A percentile compares a stretch with the other conserved stretches of the same genome.
These are phyloP conservation scores for Microdochium trichocladiopsis DNA, from an alignment of 2,329 filamentous ascomycete species.

Conservation along the genomic window DNA sequence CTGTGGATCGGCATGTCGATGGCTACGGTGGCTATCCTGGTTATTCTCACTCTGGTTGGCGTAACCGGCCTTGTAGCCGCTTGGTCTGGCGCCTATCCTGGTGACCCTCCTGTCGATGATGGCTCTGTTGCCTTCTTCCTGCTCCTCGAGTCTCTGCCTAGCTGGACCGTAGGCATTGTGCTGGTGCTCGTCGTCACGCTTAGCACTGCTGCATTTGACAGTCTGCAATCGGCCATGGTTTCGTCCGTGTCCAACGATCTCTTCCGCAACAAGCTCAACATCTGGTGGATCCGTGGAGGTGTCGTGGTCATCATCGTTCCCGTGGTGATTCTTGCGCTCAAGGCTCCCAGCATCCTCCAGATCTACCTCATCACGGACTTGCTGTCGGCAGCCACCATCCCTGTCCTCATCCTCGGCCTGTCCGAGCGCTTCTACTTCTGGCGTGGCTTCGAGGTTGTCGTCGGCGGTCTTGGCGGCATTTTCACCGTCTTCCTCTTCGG, in stretches of 20 bases:
- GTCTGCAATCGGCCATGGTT: slow-evolving; percentile 75
- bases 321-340: slow-evolving; percentile 65
- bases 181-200: slow-evolving; percentile 75
- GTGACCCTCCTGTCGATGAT: slow-evolving; percentile 48
- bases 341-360: slow-evolving; percentile 67
- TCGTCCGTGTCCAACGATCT: slow-evolving; percentile 79
- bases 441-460: slow-evolving; percentile 74
- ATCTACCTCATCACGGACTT: slow-evolving; percentile 81
- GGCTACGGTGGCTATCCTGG: slow-evolving; percentile 56
- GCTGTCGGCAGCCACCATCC: slow-evolving; percentile 69
- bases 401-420: slow-evolving; percentile 67
- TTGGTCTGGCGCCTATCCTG: slow-evolving; percentile 68
- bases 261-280: slow-evolving; percentile 72
- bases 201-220: slow-evolving; percentile 73
- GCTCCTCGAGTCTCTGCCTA: slow-evolving; percentile 63
- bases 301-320: slow-evolving; percentile 71
- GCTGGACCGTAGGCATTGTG: slow-evolving; percentile 76
- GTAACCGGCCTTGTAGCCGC: slow-evolving; percentile 66
- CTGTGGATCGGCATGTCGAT: slow-evolving; percentile 68
- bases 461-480: slow-evolving; percentile 71
- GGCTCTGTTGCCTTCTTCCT: slow-evolving; percentile 70
- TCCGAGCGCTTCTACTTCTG: slow-evolving; percentile 62
- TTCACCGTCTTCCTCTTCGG: slow-evolving; percentile 78
- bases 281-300: slow-evolving; percentile 63
- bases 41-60: slow-evolving; percentile 68